Percentiles rank a stretch among this genome's conserved stretches.
phyloP scores from a whole-genome alignment of 306 rosid genomes.

The Dryas drummondii region DNA sequence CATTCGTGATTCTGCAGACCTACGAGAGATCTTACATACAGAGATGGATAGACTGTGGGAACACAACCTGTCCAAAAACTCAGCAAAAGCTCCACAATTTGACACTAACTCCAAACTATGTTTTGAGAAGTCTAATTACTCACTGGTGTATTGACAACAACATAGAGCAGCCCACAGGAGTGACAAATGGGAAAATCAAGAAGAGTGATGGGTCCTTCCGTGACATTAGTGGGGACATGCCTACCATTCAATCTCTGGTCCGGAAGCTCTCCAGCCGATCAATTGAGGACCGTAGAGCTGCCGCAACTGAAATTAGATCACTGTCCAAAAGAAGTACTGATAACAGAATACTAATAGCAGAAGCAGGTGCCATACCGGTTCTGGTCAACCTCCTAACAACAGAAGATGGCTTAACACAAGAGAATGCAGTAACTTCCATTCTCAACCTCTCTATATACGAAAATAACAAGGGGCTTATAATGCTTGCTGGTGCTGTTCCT shows the following conservation, averaged over 20 bases:
- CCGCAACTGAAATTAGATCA: conserved; percentile 77
- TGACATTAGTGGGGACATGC: conserved; percentile 81
- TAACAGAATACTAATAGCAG: conserved; percentile 86
- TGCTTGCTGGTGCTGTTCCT: conserved; percentile 96
- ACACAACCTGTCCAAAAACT: conserved; percentile 88
- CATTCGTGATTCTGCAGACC: conserved; percentile 50
- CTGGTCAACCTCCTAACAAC: conserved; percentile 79
- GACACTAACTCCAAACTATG: conserved; percentile 90
- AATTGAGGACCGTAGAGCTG: conserved; percentile 64
- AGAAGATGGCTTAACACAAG: conserved; percentile 71
- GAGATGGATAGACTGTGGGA: conserved; percentile 96
- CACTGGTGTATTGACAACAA: conserved; percentile 85
- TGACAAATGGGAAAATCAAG: conserved; percentile 82
- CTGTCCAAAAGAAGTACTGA: conserved; percentile 95
- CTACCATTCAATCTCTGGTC: conserved; percentile 67
- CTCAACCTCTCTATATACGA: conserved; percentile 92
- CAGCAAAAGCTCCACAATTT: conserved; percentile 87
- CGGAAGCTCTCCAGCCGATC: conserved; percentile 69
- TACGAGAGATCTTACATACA: conserved; percentile 94
- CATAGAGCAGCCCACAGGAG: conserved; percentile 79
- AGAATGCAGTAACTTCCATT: conserved; percentile 90
- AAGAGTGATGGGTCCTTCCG: conserved; percentile 87
- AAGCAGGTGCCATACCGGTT: conserved; percentile 88
- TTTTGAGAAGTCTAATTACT: conserved; percentile 76
- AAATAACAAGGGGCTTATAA: conserved; percentile 86